Evolutionary conservation across 2,329 filamentous ascomycete genomes (phyloP).

Genomic region (Cadophora sp.): DNA sequence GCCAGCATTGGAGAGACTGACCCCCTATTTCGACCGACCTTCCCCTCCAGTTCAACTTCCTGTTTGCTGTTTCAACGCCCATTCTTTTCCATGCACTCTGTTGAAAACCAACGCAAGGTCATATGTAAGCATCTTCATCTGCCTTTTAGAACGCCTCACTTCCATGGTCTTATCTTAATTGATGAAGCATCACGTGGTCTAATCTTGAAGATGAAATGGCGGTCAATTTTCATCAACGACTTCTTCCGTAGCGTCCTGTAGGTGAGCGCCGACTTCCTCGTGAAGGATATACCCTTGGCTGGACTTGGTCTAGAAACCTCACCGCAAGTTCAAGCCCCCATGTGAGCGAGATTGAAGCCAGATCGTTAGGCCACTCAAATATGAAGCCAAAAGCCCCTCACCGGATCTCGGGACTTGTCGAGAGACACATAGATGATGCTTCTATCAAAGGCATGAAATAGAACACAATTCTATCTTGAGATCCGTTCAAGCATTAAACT

Average conservation of each 20-base stretch:
- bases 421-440: background rate
- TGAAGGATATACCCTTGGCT: constrained; percentile 1
- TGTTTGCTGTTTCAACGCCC: background rate
- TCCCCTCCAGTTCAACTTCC: background rate
- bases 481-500: constrained; percentile 4
- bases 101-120: background rate
- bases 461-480: constrained; percentile 9
- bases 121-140: background rate
- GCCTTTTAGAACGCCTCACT: background rate
- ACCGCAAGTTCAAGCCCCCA: constrained; percentile 22
- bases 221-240: constrained; percentile 21
- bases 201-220: constrained; percentile 22
- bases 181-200: background rate
- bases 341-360: background rate
- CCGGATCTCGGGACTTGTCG: background rate
- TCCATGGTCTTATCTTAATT: background rate
- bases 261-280: background rate
- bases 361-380: background rate
- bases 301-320: constrained; percentile 14
- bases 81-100: background rate
- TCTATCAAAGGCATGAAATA: background rate
- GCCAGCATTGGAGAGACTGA: background rate
- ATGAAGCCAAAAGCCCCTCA: too few relatives aligned
- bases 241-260: constrained; percentile 17
- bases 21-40: background rate